Base-by-base conservation (phyloP, 2,329 filamentous ascomycete genomes). In the Biscogniauxia mediterranea region DNA sequence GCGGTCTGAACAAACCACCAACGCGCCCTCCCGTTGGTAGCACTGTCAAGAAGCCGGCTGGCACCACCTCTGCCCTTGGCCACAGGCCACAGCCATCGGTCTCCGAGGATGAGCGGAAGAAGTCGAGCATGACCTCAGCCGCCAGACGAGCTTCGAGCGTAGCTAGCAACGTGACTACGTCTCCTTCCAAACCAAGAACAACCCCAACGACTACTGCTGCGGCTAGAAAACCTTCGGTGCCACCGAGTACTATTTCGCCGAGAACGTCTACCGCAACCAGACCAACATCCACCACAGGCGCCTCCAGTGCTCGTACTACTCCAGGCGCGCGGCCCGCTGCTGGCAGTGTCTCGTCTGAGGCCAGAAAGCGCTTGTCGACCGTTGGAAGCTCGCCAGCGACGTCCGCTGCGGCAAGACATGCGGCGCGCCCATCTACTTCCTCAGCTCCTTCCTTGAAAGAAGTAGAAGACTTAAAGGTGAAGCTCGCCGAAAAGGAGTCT, bases 391-490 rank as follows among this genome's bases (percentile, higher is more conserved):
- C 80, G 3, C 67, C 79, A 15, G 57, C 76, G 11, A 69, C 76
- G 19, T 59, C 75, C 25, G 74, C 77, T 38, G 70, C 79, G 3
- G 64, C 77, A 3, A 75, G 76, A 57, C 80, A 83, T 64, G 72
- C 76, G 5, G 60, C 78, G n/a, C 79, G 80, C 25, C 70, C 78
- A 5, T 81, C 76, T 50, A 71, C 72, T n/a, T 71, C 71, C 11
- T 73, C 71, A n/a, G 69, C 78, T 17, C 71, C 71, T 53, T 69
- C 74, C 19, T 75, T 76, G 20, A 87, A 85, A 74, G 85, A 86
- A 68, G 76, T 85, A 3, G 85, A 88, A 55, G 81, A 85, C 53
- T 78, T 89, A 52, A 88, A 85, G 76, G 73, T 78, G 7, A 87
- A 87, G 74, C 77, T 89, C 21, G 77, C 79, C 4, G 80, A 84